These are phyloP conservation scores for Filobasidium floriforme DNA, from an alignment of 768 basidiomycete species.

Conservation along the genomic window DNA sequence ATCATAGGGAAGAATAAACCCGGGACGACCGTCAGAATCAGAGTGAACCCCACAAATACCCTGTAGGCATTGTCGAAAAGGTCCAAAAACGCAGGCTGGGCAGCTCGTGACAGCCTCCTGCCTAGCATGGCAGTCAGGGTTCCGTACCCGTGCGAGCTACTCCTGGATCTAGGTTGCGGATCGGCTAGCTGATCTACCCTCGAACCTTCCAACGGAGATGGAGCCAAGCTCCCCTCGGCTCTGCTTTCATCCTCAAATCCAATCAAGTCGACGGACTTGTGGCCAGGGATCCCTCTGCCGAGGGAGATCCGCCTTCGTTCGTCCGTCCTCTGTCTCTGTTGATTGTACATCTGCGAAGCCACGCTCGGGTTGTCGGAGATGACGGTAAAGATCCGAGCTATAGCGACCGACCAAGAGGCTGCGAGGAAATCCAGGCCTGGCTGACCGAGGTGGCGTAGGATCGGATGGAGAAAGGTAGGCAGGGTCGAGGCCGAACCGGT, in stretches of 20 bases:
- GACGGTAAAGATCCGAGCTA: not conserved
- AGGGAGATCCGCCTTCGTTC: not conserved
- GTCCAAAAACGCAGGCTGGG: not conserved
- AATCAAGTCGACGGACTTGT: not conserved
- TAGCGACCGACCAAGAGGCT: not conserved
- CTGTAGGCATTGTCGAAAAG: not conserved
- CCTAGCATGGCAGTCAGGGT: not conserved
- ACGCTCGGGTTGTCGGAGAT: not conserved
- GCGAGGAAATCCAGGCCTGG: not conserved
- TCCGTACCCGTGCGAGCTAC: not conserved
- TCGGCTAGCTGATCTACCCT: not conserved
- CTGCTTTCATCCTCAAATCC: slow-evolving; percentile 2
- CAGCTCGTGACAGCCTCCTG: not conserved
- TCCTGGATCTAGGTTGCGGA: not conserved
- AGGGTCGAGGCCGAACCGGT: not conserved
- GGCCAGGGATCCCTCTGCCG: not conserved
- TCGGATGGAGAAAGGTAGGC: not conserved
- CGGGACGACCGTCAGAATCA: not conserved
- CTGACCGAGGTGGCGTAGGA: not conserved
- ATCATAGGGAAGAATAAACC: not conserved
- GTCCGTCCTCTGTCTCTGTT: not conserved
- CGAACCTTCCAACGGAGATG: not conserved
- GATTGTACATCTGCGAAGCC: not conserved
- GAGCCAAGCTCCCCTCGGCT: not conserved
- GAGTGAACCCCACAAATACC: not conserved